Base-by-base conservation (phyloP, 2,329 filamentous ascomycete species). In the Amauroascus verrucosus region DNA sequence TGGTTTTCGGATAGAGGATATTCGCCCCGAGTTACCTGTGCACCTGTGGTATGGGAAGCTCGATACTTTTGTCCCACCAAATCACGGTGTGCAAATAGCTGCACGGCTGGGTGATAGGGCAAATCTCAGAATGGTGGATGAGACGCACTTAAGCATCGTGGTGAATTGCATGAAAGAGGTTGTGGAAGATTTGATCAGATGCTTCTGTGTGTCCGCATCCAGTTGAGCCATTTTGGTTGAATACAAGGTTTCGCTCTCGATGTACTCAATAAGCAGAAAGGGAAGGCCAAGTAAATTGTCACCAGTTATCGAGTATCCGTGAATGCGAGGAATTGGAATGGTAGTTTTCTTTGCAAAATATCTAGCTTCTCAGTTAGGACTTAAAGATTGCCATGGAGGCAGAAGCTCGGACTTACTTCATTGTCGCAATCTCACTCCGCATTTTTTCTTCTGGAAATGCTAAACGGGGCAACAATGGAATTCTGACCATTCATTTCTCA, bases 41-140 rank as follows among this genome's bases (percentile, higher is more conserved):
- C 62, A 67, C 53, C 40, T 71, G 57, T 70, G 67, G 67, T 65
- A 70, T 58, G 67, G 66, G 18, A 67, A 61, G 41, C 32, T 59
- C 2, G 68, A 71, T 60, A 58, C 24, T 18, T 60, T 58, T 55
- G 63, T 70, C 41, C 68, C 67, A 35, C 59, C 62, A 1, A 60
- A 64, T 49, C 66, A 70, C 59, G 68, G 65, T 1, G 55, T 58
- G 44, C 60, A 65, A 50, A 62, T 69, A 53, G 63, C 65, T 1
- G 52, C 46, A 41, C 55, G 66, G 33, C 52, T 71, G 46, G 62
- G 63, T n/a, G 61, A 53, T 32, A 65, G 60, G 43, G 66, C 63
- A 9, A 47, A 59, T 37, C 53, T 68, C 11, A 61, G 60, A 48
- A 56, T 69, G 2, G 57, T 61, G 44, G 66, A 69, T 54, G 68